Conservation (phyloP, 140 eudicot species). For the Senecio squalidus region DNA sequence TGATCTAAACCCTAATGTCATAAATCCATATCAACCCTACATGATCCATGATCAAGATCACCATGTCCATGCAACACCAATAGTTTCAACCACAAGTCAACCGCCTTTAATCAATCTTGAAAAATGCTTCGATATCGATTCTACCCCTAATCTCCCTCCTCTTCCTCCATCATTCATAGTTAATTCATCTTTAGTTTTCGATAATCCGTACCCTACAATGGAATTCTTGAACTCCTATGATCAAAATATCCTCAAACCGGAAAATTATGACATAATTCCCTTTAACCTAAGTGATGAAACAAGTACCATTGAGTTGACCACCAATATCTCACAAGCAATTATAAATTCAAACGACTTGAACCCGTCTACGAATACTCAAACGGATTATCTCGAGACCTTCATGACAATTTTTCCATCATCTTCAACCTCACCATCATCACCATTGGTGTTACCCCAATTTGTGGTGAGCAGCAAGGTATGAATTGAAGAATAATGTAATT, state of each 20-base stretch:
- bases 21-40: conserved; percentile 14
- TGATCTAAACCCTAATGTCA: conserved; percentile 29
- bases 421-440: conserved; percentile 31
- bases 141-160: conserved; percentile 25
- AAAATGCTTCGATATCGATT: conserved; percentile 12
- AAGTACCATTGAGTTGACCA: background rate
- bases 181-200: conserved; percentile 21
- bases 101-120: conserved; percentile 24
- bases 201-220: conserved; percentile 10
- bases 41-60: conserved; percentile 27
- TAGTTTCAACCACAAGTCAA: background rate
- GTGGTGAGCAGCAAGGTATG: conserved; percentile 23
- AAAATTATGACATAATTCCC: conserved; percentile 17
- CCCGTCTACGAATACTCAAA: conserved; percentile 21
- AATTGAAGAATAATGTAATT: conserved; percentile 26
- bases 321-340: background rate
- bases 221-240: conserved; percentile 23
- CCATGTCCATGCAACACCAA: conserved; percentile 15
- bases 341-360: conserved; percentile 19
- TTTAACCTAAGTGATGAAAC: conserved; percentile 13
- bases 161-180: conserved; percentile 27
- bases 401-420: conserved; percentile 25
- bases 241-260: conserved; percentile 21
- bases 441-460: conserved; percentile 33
- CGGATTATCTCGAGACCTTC: conserved; percentile 28